Conservation (phyloP, 352 stramenopile genomes). For the Plasmopara viticola region DNA sequence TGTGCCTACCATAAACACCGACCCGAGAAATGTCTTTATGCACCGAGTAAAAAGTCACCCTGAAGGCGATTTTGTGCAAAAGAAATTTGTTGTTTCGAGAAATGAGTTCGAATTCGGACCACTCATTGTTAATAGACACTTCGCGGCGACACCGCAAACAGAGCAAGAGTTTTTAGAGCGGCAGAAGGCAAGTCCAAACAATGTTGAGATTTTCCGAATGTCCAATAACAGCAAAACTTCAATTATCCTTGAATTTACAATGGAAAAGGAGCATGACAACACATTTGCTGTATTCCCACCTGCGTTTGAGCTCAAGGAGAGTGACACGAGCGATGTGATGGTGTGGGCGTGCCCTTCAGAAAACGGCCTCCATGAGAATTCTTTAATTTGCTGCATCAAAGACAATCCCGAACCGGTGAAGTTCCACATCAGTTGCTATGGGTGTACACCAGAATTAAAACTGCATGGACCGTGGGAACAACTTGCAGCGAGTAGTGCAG, state of each 20-base stretch:
- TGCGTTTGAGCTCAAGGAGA: conserved; percentile 69
- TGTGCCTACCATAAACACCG: conserved; percentile 90
- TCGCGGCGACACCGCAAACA: conserved; percentile 23
- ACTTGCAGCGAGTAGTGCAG: conserved; percentile 40
- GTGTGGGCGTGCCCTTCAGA: conserved; percentile 86
- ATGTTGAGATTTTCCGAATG: conserved; percentile 89
- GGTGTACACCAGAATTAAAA: conserved; percentile 69
- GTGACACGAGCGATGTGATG: conserved; percentile 87
- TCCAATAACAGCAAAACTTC: conserved; percentile 84
- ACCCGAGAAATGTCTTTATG: conserved; percentile 94
- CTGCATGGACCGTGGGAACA: conserved; percentile 86
- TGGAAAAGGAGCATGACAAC: conserved; percentile 23
- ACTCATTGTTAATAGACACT: conserved; percentile 52
- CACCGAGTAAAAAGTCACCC: conserved; percentile 78
- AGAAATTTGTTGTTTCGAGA: conserved; percentile 88
- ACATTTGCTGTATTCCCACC: conserved; percentile 76
- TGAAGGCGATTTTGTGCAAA: conserved; percentile 65
- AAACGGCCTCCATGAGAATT: conserved; percentile 60
- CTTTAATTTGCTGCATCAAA: conserved; percentile 83
- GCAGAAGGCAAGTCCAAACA: conserved; percentile 51
- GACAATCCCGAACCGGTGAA: conserved; percentile 88
- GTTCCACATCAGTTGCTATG: conserved; percentile 84
- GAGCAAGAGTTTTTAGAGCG: conserved; percentile 46
- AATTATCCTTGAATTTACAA: conserved; percentile 53
- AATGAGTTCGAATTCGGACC: conserved; percentile 92